Base-by-base conservation (phyloP, 495 filamentous ascomycete species). In the Penicillium odoratum region DNA sequence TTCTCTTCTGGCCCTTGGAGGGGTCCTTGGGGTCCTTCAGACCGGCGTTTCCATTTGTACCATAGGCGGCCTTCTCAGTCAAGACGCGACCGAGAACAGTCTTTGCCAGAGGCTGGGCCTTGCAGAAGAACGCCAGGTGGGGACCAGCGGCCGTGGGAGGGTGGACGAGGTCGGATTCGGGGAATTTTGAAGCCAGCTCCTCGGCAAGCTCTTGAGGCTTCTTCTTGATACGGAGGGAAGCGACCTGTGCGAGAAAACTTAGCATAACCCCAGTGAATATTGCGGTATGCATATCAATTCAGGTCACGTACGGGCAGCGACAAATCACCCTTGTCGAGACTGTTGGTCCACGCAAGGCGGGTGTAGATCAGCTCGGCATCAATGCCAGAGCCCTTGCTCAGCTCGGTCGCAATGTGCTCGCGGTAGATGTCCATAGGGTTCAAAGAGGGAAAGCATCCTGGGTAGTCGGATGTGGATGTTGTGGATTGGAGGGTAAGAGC, bases 361-460 rank as follows among this genome's bases (percentile, higher is more conserved):
- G 86, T 77, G 65, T 89, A 95, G 67, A 98, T 90, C 68, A 92
- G 83, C 48, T 79, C 79, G 3, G 84, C 64, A 46, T 93, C 88
- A 49, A 93, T 86, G 9, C 84, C 88, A 18, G 87, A 85, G 49
- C 88, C 81, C n/a, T 82, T 76, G n/a, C 82, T 79, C 31, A 98
- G 77, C 33, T 88, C 79, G 45, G 88, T 80, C 53, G 89, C 82
- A 60, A 97, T 86, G 60, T 96, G 90, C 50, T 88, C 83, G 42
- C 94, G 83, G 80, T 93, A 98, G 57, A 96, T 77, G 69, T 98
- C 93, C 56, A 92, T 80, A 25, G 90, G 89, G 77, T 98, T 98
- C 65, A 85, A 57, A 9, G 87, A 80, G 25, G 92, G 90, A 59
- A 74, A 85, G 68, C 74, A 78, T 62, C 67, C 68, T 33, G 74